Evolutionary conservation across 805 yeast genomes (phyloP).

Genomic region (Saturnispora galanensis): DNA sequence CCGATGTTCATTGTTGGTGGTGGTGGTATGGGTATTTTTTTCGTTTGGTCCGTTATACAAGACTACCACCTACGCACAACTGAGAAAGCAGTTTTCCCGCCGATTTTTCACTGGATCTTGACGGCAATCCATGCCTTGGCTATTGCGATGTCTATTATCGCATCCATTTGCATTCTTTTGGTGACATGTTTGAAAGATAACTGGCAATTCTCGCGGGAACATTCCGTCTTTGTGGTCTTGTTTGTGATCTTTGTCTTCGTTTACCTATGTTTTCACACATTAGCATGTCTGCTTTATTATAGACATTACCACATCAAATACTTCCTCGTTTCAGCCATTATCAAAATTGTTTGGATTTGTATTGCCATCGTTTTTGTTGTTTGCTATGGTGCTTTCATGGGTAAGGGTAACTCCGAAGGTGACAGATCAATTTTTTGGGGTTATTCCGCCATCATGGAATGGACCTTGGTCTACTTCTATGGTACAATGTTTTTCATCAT

Average conservation of each 20-base stretch:
- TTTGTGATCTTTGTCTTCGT: constrained; percentile 62
- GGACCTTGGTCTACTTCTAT: constrained; percentile 82
- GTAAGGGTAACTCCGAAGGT: constrained; percentile 14
- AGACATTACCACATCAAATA: constrained; percentile 18
- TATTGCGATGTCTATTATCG: constrained; percentile 24
- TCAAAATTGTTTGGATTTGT: constrained; percentile 57
- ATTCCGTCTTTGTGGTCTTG: constrained; percentile 58
- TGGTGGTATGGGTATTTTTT: constrained; percentile 69
- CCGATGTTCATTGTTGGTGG: constrained; percentile 77
- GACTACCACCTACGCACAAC: constrained; percentile 54
- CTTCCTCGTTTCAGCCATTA: constrained; percentile 35
- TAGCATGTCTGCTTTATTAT: constrained; percentile 13
- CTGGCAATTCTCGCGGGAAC: constrained; percentile 43
- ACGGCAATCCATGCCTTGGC: constrained; percentile 18
- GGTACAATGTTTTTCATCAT: constrained; percentile 58
- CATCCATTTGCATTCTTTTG: constrained; percentile 60
- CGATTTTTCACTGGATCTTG: constrained; percentile 26
- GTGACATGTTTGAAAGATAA: constrained; percentile 64
- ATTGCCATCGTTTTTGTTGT: constrained; percentile 60
- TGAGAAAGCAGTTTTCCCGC: constrained; percentile 39
- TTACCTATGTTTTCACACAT: constrained; percentile 25
- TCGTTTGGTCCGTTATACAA: constrained; percentile 48
- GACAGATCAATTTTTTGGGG: constrained; percentile 30
- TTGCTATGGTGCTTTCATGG: constrained; percentile 42
- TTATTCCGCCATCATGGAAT: constrained; percentile 62